Percentiles rank a stretch among this genome's conserved stretches.
Evolutionary conservation across 1,284 basidiomycete species (phyloP).

Genomic region (Entoloma clypeatum): DNA sequence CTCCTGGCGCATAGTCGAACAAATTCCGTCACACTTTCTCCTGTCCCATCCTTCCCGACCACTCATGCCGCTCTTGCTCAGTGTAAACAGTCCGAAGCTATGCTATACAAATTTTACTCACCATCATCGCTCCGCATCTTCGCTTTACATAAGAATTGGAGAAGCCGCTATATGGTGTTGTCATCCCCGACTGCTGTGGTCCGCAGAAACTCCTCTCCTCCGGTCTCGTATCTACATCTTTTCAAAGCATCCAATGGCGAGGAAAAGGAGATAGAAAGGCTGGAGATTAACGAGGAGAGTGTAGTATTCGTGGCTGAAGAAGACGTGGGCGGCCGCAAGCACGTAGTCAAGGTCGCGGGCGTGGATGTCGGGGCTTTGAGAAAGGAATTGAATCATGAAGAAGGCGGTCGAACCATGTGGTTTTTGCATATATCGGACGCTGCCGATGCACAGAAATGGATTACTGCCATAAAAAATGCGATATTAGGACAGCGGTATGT

Average conservation of each 20-base stretch:
- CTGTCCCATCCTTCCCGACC: constrained; percentile 59
- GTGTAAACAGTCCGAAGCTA: constrained; percentile 49
- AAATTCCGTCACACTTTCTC: constrained; percentile 31
- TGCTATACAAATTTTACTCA: constrained; percentile 62
- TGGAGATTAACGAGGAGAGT: constrained; percentile 71
- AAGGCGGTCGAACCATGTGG: constrained; percentile 58
- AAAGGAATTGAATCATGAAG: constrained; percentile 44
- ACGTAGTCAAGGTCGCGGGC: constrained; percentile 66
- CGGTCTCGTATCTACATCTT: constrained; percentile 61
- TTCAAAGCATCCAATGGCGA: constrained; percentile 58
- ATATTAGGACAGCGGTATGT: constrained; percentile 65
- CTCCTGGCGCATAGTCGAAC: constrained; percentile 32
- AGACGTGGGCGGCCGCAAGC: constrained; percentile 57
- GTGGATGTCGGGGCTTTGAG: constrained; percentile 50
- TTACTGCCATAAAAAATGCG: constrained; percentile 63
- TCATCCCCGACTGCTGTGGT: constrained; percentile 42
- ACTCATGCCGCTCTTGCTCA: constrained; percentile 44
- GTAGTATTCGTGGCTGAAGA: constrained; percentile 70
- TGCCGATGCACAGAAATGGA: constrained; percentile 67
- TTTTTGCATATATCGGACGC: constrained; percentile 60
- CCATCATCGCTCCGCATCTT: constrained; percentile 64
- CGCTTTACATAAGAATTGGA: constrained; percentile 71
- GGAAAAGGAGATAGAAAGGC: constrained; percentile 65
- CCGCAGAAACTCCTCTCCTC: constrained; percentile 30
- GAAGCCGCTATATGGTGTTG: constrained; percentile 57